These are phyloP conservation scores for Articulospora tetracladia DNA, from an alignment of 495 filamentous ascomycete species.

Conservation along the genomic window DNA sequence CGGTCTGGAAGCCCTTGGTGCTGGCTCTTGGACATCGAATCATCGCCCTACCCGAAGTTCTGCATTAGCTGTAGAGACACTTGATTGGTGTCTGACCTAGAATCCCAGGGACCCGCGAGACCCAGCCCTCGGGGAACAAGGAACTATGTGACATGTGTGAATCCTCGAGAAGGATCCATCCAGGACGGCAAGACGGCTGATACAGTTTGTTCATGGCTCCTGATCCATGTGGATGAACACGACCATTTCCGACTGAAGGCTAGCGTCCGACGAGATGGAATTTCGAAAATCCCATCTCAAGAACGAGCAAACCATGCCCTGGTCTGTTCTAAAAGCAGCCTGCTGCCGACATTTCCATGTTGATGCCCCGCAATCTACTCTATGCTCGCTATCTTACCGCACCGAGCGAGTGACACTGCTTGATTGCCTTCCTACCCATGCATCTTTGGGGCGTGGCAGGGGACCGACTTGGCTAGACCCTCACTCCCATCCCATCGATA, in stretches of 20 bases:
- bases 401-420: not conserved
- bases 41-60: not conserved
- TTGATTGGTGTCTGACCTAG: too few relatives aligned
- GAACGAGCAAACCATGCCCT: not conserved
- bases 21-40: too few relatives aligned
- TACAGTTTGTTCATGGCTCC: too few relatives aligned
- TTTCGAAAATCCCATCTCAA: slow-evolving; percentile 9
- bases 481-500: not conserved
- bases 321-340: slow-evolving; percentile 1
- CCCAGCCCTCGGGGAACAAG: too few relatives aligned
- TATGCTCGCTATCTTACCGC: not conserved
- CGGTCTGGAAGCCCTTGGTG: not conserved
- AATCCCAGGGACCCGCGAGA: too few relatives aligned
- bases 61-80: too few relatives aligned
- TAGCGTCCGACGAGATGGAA: slow-evolving; percentile 8
- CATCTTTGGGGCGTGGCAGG: not conserved
- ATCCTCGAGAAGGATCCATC: too few relatives aligned
- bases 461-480: not conserved
- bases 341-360: slow-evolving; percentile 1
- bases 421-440: too few relatives aligned
- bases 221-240: too few relatives aligned
- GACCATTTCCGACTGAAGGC: not conserved
- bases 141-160: too few relatives aligned
- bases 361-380: not conserved
- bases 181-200: too few relatives aligned